Base-by-base conservation (phyloP, 495 filamentous ascomycete genomes). In the Echria macrotheca region DNA sequence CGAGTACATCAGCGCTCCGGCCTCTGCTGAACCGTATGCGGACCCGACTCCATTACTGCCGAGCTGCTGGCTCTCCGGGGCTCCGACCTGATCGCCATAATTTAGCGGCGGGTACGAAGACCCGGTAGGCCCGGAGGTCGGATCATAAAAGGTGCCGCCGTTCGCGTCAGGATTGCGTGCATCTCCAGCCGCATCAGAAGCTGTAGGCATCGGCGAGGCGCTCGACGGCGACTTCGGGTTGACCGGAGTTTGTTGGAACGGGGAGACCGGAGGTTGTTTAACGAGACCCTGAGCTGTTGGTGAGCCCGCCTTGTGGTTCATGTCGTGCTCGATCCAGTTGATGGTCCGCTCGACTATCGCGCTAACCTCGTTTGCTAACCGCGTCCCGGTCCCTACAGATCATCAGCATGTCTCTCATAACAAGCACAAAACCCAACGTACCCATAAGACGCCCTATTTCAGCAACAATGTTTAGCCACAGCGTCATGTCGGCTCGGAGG, bases 381-480 rank as follows among this genome's bases (percentile, higher is more conserved):
- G 53, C 7, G 28, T 54, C 10, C 68, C 65, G 24, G 69, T 63
- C 4, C 70, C 70, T 60, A 49, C 10, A 14, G 5, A n/a, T n/a
- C n/a, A n/a, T n/a, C n/a, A n/a, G n/a, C n/a, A n/a, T n/a, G n/a
- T n/a, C n/a, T n/a, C n/a, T n/a, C n/a, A n/a, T n/a, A n/a, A n/a
- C n/a, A n/a, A n/a, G n/a, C n/a, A n/a, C n/a, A n/a, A n/a, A 17
- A 15, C 6, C 11, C 3, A 22, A 67, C 74, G 54, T 71, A 85
- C 83, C 83, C 23, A 87, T 65, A 15, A 85, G 64, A 29, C 64
- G 66, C 22, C 82, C 84, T 48, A 81, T 75, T 39, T 86, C 82
- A 9, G 70, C 72, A 55, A 91, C 76, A 35, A 90, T 77, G 12
- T 68, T 72, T 26, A 87, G 67, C 82, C 86, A 90, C 3, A 70